These are phyloP conservation scores for Cicer judaicum DNA, from an alignment of 306 rosid genomes.

Conservation along the genomic window DNA sequence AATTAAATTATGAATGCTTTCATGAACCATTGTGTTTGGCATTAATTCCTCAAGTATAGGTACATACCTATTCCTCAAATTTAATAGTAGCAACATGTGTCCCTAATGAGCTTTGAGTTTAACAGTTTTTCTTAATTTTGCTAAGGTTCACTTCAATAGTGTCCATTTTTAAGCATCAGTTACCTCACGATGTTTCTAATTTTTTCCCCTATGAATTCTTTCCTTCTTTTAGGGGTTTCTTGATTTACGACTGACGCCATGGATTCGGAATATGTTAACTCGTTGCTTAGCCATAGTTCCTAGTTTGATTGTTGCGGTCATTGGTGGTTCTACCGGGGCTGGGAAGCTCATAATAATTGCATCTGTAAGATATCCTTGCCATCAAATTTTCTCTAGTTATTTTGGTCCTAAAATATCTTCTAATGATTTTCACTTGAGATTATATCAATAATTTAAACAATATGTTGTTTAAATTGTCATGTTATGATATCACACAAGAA, in stretches of 20 bases:
- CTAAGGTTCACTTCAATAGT: slow-evolving; percentile 8
- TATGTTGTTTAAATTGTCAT: slow-evolving; percentile 16
- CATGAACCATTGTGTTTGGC: slow-evolving; percentile 10
- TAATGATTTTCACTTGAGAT: slow-evolving; percentile 1
- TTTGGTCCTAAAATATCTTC: slow-evolving; percentile 23
- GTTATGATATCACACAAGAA: slow-evolving; percentile 8
- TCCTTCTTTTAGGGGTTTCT: slow-evolving; percentile 79
- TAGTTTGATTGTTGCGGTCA: slow-evolving; percentile 83
- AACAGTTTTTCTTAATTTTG: neutral
- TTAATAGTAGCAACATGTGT: slow-evolving; percentile 1
- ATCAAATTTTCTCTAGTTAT: slow-evolving; percentile 5
- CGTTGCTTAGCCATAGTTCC: slow-evolving; percentile 93
- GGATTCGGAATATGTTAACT: slow-evolving; percentile 87
- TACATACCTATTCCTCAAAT: slow-evolving; percentile 27
- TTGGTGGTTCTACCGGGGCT: slow-evolving; percentile 95
- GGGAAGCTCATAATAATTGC: slow-evolving; percentile 91
- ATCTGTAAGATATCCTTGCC: slow-evolving; percentile 68
- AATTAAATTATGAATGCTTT: slow-evolving; percentile 16
- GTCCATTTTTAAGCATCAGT: slow-evolving; percentile 15
- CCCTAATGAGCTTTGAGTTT: slow-evolving; percentile 17
- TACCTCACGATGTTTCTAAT: slow-evolving; percentile 16
- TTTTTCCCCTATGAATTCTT: slow-evolving; percentile 4
- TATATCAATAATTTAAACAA: neutral
- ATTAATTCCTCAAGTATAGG: neutral
- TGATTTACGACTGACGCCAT: slow-evolving; percentile 74